phyloP scores from a whole-genome alignment of 495 filamentous ascomycete species.

The Cercophora sp. region DNA sequence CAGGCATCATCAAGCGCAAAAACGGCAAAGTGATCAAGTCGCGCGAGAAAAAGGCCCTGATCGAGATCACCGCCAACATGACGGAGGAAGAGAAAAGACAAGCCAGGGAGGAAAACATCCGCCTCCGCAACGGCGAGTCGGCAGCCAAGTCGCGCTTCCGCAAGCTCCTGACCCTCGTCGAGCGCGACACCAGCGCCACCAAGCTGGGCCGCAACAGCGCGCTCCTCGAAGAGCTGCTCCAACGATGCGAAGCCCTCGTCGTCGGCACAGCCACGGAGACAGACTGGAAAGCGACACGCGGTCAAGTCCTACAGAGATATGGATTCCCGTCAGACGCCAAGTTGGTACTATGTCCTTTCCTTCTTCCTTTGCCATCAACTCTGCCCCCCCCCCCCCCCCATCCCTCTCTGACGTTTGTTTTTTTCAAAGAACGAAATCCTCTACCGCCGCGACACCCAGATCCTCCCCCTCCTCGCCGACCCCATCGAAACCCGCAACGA shows the following conservation, averaged over 20 bases:
- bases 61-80: background rate
- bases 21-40: no score
- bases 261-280: no score
- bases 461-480: background rate
- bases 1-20: no score
- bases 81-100: background rate
- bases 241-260: background rate
- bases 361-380: no score
- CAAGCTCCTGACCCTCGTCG: background rate
- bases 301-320: background rate
- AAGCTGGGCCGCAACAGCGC: background rate
- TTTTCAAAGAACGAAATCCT: no score
- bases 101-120: background rate
- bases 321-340: background rate
- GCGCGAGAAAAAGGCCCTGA: background rate
- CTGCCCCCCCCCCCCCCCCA: no score
- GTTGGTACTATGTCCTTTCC: no score
- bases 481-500: background rate
- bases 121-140: background rate
- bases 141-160: background rate
- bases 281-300: background rate
- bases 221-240: background rate
- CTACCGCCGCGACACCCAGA: background rate
- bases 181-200: background rate
- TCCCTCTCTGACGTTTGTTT: no score